Evolutionary conservation across 441 rosid species (phyloP).

Genomic region (Viola pubescens): DNA sequence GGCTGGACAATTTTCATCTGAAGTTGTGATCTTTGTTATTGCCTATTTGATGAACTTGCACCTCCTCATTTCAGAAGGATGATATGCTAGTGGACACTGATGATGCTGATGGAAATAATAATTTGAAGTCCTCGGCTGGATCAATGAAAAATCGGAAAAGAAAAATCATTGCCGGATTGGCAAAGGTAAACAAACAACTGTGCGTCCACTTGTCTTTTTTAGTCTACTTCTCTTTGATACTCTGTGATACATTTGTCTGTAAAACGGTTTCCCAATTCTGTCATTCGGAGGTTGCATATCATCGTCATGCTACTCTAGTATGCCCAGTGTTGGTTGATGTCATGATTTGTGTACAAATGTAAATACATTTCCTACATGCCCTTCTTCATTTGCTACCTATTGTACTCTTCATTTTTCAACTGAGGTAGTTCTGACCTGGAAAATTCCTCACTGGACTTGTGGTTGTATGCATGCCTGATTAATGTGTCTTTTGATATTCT

Average conservation of each 20-base stretch:
- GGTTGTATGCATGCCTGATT: constrained; percentile 20
- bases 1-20: constrained; percentile 5
- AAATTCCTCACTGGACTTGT: neutral
- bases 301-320: neutral
- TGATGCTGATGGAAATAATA: constrained; percentile 20
- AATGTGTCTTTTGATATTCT: constrained; percentile 16
- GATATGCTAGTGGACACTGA: constrained; percentile 34
- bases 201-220: constrained; percentile 7
- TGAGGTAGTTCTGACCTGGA: neutral
- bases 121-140: constrained; percentile 49
- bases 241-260: constrained; percentile 5
- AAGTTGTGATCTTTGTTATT: neutral
- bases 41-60: constrained; percentile 6
- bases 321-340: too few relatives aligned
- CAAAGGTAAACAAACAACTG: constrained; percentile 43
- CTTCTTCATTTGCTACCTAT: neutral
- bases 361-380: neutral
- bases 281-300: neutral
- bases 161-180: constrained; percentile 59
- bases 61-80: constrained; percentile 25
- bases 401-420: neutral
- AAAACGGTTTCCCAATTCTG: neutral
- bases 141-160: constrained; percentile 73
- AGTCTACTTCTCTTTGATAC: constrained; percentile 5
- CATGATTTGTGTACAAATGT: too few relatives aligned